Evolutionary conservation across 257 asterid species (phyloP), one percentile per base, ranked within the genome.

Genomic region (Nicotiana paniculata): DNA sequence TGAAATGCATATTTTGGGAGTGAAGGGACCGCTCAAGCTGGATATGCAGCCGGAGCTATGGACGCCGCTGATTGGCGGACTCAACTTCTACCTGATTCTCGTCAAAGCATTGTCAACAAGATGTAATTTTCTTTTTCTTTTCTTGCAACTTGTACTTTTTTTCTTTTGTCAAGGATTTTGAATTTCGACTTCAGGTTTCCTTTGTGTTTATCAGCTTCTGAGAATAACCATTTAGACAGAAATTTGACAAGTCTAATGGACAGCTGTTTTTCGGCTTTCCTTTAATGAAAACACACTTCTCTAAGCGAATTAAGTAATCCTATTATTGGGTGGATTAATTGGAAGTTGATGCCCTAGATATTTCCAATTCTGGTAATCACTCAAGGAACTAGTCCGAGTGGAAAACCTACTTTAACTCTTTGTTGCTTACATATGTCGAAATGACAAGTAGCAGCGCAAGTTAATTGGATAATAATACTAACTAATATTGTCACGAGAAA

Each of bases 41-140:
- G 32, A 17, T 21, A 21, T 15, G 21, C 61, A 2, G 26, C 4
- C 10, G 64, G 30, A 72, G 37, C 37, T 43, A 5, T 21, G 59
- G n/a, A 43, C 3, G 24, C 37, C 2, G 58, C 55, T 69, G 95
- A 91, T 78, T 95, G 98, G 98, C 88, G 93, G 90, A 82, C 70
- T 83, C 93, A 86, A 83, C 90, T 92, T n/a, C 94, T 85, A 53
- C 85, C 89, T 0, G 90, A 88, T 82, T 86, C 92, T 76, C 93
- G 96, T 62, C 91, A 90, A 79, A 88, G 93, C 89, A 91, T 92
- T 64, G 96, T 93, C 6, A 91, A 91, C 85, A 89, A 88, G 86
- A 89, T 92, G 96, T 89, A 85, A 77, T 53, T 30, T 70, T n/a
- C 1, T 9, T 65, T 54, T 54, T 12, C 5, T 12, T 28, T 35